These are phyloP conservation scores for Peronosclerospora sorghi DNA, from an alignment of 352 stramenopile species.

Conservation along the genomic window DNA sequence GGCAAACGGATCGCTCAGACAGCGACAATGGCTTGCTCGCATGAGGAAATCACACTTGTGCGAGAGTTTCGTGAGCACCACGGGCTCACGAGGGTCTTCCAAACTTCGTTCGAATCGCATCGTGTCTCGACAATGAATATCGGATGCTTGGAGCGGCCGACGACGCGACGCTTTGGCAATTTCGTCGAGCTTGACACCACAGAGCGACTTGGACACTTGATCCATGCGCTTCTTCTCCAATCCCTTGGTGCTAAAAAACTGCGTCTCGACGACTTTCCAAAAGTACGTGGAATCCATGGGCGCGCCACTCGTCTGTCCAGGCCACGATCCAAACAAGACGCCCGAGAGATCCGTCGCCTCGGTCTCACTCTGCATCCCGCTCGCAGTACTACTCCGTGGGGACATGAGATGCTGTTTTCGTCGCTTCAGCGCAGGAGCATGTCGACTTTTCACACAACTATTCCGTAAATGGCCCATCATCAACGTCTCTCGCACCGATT, in stretches of 20 bases:
- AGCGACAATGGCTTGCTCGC: slow-evolving; percentile 51
- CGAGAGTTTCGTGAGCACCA: slow-evolving; percentile 38
- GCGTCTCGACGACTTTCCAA: slow-evolving; percentile 56
- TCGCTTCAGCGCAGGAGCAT: slow-evolving; percentile 35
- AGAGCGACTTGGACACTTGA: slow-evolving; percentile 51
- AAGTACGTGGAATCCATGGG: slow-evolving; percentile 70
- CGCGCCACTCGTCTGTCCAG: slow-evolving; percentile 50
- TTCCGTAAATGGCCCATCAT: slow-evolving; percentile 66
- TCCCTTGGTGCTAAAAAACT: slow-evolving; percentile 56
- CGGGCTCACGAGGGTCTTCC: slow-evolving; percentile 13
- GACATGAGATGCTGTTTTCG: slow-evolving; percentile 19
- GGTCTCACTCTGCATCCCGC: slow-evolving; percentile 18
- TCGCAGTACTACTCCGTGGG: slow-evolving; percentile 1
- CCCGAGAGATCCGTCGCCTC: slow-evolving; percentile 40
- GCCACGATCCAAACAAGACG: slow-evolving; percentile 76
- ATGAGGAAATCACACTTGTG: slow-evolving; percentile 81
- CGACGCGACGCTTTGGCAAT: slow-evolving; percentile 33
- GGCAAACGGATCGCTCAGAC: slow-evolving; percentile 37
- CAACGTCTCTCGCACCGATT: slow-evolving; percentile 41
- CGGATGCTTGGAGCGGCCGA: slow-evolving; percentile 17
- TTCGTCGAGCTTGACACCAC: slow-evolving; percentile 54
- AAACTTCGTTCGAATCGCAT: slow-evolving; percentile 41
- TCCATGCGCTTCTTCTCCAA: slow-evolving; percentile 67
- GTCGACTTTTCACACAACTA: slow-evolving; percentile 27
- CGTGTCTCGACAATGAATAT: slow-evolving; percentile 57